Conservation (phyloP, 139 green algal genomes). For the Closterium sp. region DNA sequence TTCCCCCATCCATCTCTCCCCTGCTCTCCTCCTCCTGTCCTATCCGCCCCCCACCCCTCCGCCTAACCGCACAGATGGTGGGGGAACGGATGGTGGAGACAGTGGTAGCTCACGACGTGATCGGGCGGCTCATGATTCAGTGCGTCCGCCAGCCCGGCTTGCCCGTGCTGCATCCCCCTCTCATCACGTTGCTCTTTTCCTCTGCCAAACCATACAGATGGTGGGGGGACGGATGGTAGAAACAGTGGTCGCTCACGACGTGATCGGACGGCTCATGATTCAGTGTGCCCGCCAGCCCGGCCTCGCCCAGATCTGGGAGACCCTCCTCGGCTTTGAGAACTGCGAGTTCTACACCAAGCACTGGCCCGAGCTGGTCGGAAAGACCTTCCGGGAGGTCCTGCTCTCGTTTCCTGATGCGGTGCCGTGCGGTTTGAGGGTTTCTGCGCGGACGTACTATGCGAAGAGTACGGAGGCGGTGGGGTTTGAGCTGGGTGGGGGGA, state of each 20-base stretch:
- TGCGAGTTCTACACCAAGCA: conserved; percentile 63
- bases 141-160: conserved; percentile 59
- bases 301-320: conserved; percentile 57
- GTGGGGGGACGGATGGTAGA: conserved; percentile 50
- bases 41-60: no score
- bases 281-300: conserved; percentile 60
- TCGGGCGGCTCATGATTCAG: conserved; percentile 65
- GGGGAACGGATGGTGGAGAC: conserved; percentile 55
- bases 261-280: conserved; percentile 66
- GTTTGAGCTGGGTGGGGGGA: not conserved
- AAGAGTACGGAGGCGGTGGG: not conserved
- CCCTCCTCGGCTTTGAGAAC: conserved; percentile 62
- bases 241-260: conserved; percentile 62
- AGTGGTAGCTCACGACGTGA: conserved; percentile 61
- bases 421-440: conserved; percentile 47
- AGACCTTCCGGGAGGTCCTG: conserved; percentile 54
- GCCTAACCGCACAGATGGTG: conserved; percentile 12
- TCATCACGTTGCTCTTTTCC: no score
- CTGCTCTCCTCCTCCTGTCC: not conserved
- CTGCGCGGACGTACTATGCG: not conserved
- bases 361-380: conserved; percentile 57
- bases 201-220: not conserved
- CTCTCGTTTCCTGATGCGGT: conserved; percentile 57
- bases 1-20: no score
- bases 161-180: conserved; percentile 5